phyloP scores from a whole-genome alignment of 2,329 filamentous ascomycete genomes.

The Dichotomopilus funicola region DNA sequence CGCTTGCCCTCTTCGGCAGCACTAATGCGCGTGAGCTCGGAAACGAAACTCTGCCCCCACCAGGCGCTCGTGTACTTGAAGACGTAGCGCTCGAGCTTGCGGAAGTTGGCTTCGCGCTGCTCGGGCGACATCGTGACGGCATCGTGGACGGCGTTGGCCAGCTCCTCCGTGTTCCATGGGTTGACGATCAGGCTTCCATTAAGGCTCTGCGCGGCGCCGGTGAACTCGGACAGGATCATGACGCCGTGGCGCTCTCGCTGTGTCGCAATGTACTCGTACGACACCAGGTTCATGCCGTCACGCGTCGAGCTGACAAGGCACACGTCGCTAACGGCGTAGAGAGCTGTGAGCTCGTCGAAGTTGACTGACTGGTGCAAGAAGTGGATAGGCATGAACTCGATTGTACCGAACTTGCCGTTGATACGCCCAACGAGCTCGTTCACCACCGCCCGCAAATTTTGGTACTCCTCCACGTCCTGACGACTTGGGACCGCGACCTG shows the following conservation, averaged over 20 bases:
- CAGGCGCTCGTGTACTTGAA: constrained; percentile 97
- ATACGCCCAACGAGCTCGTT: constrained; percentile 96
- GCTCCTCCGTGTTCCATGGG: constrained; percentile 96
- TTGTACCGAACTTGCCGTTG: constrained; percentile 93
- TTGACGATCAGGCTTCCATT: constrained; percentile 94
- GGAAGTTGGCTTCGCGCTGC: constrained; percentile 78
- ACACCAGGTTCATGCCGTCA: constrained; percentile 98
- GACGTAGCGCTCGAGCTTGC: constrained; percentile 89
- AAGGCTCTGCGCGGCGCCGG: constrained; percentile 87
- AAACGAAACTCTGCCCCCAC: constrained; percentile 92
- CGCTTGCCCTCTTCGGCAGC: constrained; percentile 27
- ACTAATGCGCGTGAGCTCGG: constrained; percentile 61
- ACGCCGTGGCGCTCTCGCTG: constrained; percentile 86
- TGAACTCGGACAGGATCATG: constrained; percentile 94
- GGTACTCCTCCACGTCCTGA: constrained; percentile 96
- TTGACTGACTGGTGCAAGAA: constrained; percentile 95
- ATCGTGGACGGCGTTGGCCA: constrained; percentile 88
- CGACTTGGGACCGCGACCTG: constrained; percentile 93
- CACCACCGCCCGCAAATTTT: constrained; percentile 88
- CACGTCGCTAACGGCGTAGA: constrained; percentile 88
- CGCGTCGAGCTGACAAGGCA: constrained; percentile 93
- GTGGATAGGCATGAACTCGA: constrained; percentile 98
- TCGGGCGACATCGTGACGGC: constrained; percentile 95
- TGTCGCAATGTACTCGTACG: constrained; percentile 95
- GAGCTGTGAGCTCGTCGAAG: constrained; percentile 88